phyloP scores from a whole-genome alignment of 1,139 yeast species.

The Sugiyamaella pinicola region DNA sequence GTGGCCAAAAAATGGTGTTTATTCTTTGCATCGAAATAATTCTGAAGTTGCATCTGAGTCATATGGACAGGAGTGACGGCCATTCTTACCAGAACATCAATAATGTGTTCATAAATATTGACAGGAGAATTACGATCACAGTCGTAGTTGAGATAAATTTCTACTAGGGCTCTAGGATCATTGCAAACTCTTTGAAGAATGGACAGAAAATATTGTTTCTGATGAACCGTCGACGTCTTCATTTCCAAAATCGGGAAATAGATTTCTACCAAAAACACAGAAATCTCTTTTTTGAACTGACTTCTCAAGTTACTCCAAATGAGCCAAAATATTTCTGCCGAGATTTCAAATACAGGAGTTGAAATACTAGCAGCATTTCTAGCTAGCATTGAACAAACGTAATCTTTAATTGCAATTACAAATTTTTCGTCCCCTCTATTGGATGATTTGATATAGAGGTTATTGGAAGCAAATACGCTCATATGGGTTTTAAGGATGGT shows the following conservation, averaged over 20 bases:
- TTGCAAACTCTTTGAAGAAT: conserved; percentile 78
- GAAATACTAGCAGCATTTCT: conserved; percentile 91
- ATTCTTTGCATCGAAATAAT: conserved; percentile 63
- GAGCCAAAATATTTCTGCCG: conserved; percentile 92
- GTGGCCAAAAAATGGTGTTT: conserved; percentile 65
- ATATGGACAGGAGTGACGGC: conserved; percentile 74
- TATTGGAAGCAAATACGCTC: conserved; percentile 71
- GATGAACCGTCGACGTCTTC: conserved; percentile 89
- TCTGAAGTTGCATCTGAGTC: conserved; percentile 65
- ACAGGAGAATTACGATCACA: conserved; percentile 79
- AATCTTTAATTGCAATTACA: conserved; percentile 81
- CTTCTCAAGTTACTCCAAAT: conserved; percentile 78
- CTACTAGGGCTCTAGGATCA: conserved; percentile 89
- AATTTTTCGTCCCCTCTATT: conserved; percentile 64
- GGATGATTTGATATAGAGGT: conserved; percentile 60
- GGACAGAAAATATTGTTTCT: conserved; percentile 80
- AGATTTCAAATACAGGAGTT: conserved; percentile 89
- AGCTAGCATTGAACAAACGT: conserved; percentile 77
- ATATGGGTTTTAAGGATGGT: conserved; percentile 83
- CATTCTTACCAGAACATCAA: conserved; percentile 74
- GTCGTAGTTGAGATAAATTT: conserved; percentile 91
- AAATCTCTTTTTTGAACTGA: conserved; percentile 88
- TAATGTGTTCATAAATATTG: conserved; percentile 79
- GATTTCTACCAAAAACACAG: conserved; percentile 89
- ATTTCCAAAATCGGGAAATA: conserved; percentile 93